Evolutionary conservation across 2,329 filamentous ascomycete genomes (phyloP).

Genomic region (Trichothecium roseum): DNA sequence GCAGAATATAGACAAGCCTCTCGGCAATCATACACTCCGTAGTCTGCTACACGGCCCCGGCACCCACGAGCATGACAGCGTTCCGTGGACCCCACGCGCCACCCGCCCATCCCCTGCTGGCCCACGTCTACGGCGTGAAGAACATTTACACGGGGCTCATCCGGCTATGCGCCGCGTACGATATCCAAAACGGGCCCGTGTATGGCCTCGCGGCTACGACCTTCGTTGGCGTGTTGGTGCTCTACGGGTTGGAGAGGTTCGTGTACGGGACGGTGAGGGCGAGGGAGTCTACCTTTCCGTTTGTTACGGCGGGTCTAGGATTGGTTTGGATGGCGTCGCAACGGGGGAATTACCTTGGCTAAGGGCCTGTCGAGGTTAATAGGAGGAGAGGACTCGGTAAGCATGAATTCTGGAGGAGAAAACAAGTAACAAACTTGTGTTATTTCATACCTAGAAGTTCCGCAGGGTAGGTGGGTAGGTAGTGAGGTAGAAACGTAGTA

Average conservation of each 20-base stretch:
- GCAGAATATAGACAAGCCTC: constrained; percentile 9
- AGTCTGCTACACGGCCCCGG: constrained; percentile 16
- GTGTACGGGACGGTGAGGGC: constrained; percentile 1
- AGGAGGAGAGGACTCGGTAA: too few species aligned
- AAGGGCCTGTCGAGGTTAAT: too few species aligned
- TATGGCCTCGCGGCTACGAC: constrained; percentile 20
- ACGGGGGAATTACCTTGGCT: background rate
- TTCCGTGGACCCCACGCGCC: constrained; percentile 19
- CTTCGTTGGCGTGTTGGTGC: constrained; percentile 17
- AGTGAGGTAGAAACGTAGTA: too few species aligned
- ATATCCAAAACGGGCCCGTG: constrained; percentile 18
- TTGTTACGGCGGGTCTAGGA: background rate
- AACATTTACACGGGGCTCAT: constrained; percentile 23
- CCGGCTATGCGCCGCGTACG: constrained; percentile 21
- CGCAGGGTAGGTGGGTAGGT: too few species aligned
- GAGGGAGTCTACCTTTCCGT: background rate
- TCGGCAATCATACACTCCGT: constrained; percentile 13
- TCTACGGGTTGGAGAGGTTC: background rate
- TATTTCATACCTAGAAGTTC: too few species aligned
- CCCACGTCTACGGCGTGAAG: constrained; percentile 23
- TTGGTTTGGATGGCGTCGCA: constrained; percentile 3
- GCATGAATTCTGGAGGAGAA: too few species aligned
- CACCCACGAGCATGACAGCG: constrained; percentile 8
- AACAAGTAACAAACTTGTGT: too few species aligned
- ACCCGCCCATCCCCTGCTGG: constrained; percentile 14